A percentile compares a stretch with the other conserved stretches of the same genome.
Conservation (phyloP, 371 early-diverging fungal genomes). For the Batkoa obscura region DNA sequence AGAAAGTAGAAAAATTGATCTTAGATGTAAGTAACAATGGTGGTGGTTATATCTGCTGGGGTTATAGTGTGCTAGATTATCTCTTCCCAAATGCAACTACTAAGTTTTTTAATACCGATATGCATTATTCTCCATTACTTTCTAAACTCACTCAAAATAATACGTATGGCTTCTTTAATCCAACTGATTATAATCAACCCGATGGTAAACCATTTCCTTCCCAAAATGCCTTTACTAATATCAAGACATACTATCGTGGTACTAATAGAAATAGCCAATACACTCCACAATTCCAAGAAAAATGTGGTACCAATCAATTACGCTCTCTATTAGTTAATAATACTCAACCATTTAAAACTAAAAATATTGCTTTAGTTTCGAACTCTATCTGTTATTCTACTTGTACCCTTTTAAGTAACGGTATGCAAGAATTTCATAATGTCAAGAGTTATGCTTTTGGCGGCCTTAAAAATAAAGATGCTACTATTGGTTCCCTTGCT, state of each 20-base stretch:
- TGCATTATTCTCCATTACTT: not conserved
- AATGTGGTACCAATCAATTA: not conserved
- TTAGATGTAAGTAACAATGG: not conserved
- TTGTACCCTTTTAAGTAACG: not conserved
- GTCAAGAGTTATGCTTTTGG: not conserved
- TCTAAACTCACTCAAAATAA: not conserved
- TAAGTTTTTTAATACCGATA: not conserved
- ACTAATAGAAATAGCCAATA: not conserved
- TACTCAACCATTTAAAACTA: not conserved
- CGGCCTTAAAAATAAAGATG: not conserved
- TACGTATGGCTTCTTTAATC: not conserved
- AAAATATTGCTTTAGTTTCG: not conserved
- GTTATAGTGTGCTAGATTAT: not conserved
- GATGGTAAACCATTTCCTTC: not conserved
- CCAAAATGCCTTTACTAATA: not conserved
- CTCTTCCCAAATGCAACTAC: not conserved
- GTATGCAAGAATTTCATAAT: not conserved
- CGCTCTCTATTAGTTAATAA: not conserved
- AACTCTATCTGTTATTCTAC: constrained; percentile 1
- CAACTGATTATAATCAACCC: not conserved
- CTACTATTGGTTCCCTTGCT: not conserved
- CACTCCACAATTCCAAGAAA: not conserved
- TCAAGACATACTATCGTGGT: not conserved
- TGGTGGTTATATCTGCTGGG: not conserved
- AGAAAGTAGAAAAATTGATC: not conserved